A percentile compares a stretch with the other conserved stretches of the same genome.
phyloP scores from a whole-genome alignment of 164 flowering plant genomes.

The Nelumbo lutea region DNA sequence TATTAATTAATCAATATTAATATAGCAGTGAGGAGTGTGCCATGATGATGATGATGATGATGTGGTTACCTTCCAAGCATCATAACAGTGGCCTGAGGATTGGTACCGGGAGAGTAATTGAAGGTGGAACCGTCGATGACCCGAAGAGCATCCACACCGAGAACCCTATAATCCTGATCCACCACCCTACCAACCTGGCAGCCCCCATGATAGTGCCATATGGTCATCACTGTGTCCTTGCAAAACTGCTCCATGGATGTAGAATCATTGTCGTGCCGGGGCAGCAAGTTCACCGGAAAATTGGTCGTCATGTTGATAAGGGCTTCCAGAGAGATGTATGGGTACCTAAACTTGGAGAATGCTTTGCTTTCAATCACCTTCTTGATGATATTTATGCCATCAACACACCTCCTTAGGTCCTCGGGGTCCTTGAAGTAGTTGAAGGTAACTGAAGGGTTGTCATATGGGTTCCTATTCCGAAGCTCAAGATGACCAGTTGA shows the following conservation, averaged over 20 bases:
- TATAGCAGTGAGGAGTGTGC: background rate
- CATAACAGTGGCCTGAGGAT: constrained; percentile 93
- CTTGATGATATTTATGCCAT: constrained; percentile 46
- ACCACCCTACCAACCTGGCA: constrained; percentile 73
- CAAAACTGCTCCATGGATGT: constrained; percentile 61
- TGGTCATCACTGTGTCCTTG: constrained; percentile 73
- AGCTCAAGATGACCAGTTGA: constrained; percentile 60
- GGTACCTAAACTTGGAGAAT: constrained; percentile 38
- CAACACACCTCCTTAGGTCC: constrained; percentile 49
- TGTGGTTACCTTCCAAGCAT: constrained; percentile 83
- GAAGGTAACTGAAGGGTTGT: constrained; percentile 61
- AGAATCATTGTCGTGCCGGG: constrained; percentile 31
- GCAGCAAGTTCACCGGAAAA: constrained; percentile 50
- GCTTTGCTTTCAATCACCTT: constrained; percentile 45
- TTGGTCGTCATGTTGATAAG: constrained; percentile 31
- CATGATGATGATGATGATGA: background rate
- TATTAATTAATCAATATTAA: background rate
- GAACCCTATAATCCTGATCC: constrained; percentile 49
- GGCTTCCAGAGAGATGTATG: constrained; percentile 15
- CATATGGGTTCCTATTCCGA: constrained; percentile 34
- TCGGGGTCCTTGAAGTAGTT: constrained; percentile 63
- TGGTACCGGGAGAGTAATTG: constrained; percentile 67
- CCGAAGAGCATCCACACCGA: constrained; percentile 61
- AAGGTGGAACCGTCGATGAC: constrained; percentile 70
- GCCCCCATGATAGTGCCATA: constrained; percentile 96